These are phyloP conservation scores for Pholiota molesta DNA, from an alignment of 768 basidiomycete genomes.

Conservation along the genomic window DNA sequence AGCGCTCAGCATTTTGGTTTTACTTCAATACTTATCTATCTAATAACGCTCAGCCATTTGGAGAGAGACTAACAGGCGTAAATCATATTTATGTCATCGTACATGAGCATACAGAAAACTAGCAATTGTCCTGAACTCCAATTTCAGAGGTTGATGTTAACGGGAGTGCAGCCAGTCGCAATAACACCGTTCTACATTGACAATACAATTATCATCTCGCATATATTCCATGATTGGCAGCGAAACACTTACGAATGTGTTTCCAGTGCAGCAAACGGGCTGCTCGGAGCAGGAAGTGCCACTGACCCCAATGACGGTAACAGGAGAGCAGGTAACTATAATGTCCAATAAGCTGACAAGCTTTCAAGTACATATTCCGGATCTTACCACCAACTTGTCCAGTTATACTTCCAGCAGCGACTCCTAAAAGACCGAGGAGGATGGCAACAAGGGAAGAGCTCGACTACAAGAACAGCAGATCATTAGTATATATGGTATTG, in stretches of 20 bases:
- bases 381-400: slow-evolving; percentile 22
- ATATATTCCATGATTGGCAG: too few species aligned
- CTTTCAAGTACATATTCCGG: background rate
- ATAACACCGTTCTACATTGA: slow-evolving; percentile 34
- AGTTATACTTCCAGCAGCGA: slow-evolving; percentile 23
- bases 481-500: background rate
- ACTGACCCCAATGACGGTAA: slow-evolving; percentile 27
- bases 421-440: slow-evolving; percentile 31
- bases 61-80: too few species aligned
- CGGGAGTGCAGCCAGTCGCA: slow-evolving; percentile 31
- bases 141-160: slow-evolving; percentile 28
- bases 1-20: too few species aligned
- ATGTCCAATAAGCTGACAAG: background rate
- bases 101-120: background rate
- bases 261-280: slow-evolving; percentile 40
- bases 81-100: too few species aligned
- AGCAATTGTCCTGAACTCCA: background rate
- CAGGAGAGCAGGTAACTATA: slow-evolving; percentile 36
- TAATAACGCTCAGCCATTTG: background rate
- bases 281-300: slow-evolving; percentile 34
- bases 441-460: slow-evolving; percentile 3
- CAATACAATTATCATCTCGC: background rate
- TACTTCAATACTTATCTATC: too few species aligned
- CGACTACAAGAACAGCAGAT: slow-evolving; percentile 1
- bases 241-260: slow-evolving; percentile 33